phyloP scores from a whole-genome alignment of 2,329 filamentous ascomycete genomes.

The Ceratocystiopsis minuta region DNA sequence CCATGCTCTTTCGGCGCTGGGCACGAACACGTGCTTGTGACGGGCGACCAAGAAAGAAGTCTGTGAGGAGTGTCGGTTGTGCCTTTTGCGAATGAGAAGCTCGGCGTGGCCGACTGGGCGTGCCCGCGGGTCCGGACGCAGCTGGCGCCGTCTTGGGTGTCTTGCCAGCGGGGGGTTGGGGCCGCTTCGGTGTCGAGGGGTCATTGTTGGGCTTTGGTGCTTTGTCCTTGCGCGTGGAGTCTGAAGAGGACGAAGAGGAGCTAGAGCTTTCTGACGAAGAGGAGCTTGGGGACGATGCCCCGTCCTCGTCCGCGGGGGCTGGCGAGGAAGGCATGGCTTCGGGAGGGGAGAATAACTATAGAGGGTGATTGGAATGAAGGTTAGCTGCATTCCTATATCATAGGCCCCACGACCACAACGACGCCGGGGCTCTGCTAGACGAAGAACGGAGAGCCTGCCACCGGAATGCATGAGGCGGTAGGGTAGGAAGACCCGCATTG shows the following conservation, averaged over 20 bases:
- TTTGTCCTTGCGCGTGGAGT: constrained; percentile 8
- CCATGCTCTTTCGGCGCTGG: constrained; percentile 37
- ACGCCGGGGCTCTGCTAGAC: no score
- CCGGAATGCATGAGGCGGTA: no score
- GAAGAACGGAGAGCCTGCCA: no score
- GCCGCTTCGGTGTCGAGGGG: constrained; percentile 13
- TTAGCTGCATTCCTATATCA: no score
- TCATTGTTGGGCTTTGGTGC: neutral
- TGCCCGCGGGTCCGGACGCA: constrained; percentile 13
- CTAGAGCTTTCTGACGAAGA: constrained; percentile 2
- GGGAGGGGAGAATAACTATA: no score
- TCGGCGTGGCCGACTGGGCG: constrained; percentile 7
- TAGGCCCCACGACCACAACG: no score
- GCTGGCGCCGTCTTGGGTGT: constrained; percentile 27
- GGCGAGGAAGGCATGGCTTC: constrained; percentile 7
- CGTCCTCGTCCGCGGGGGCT: constrained; percentile 5
- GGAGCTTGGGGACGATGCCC: neutral
- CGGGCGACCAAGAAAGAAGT: constrained; percentile 39
- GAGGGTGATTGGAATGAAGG: no score
- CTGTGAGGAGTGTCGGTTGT: constrained; percentile 32
- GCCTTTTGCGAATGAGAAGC: constrained; percentile 22
- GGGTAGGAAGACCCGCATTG: no score
- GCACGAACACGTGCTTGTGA: constrained; percentile 35
- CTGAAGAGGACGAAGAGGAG: constrained; percentile 1
- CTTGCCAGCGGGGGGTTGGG: constrained; percentile 11